Evolutionary conservation across 1,284 basidiomycete species (phyloP), one percentile per base, ranked within the genome.

Genomic region (Fomitopsis betulina): DNA sequence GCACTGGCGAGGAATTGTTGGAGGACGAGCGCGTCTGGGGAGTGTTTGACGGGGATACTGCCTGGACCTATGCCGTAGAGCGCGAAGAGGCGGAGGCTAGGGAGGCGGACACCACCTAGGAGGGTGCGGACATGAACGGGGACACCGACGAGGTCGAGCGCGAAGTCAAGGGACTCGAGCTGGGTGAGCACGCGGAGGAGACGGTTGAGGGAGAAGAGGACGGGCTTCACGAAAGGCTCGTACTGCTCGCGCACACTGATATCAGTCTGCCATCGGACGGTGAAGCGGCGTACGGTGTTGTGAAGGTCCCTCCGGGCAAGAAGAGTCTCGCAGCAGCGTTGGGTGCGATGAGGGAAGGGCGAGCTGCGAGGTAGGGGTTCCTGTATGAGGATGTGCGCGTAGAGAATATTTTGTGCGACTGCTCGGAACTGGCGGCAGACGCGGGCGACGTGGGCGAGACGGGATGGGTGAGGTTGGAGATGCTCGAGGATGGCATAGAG

Each of bases 391-490:
- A 85, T 73, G 55, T 76, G 75, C 17, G 80, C 69, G 67, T 87
- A 87, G 45, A 87, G 78, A 33, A 82, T 67, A 60, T 79, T 79
- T 67, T 86, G 84, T 2, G 81, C 81, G 40, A 85, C 76, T 39
- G 74, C 78, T 59, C 77, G 81, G 72, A 83, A 83, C 19, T 76
- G 75, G 49, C 66, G 75, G 27, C 79, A 85, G 52, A 81, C 77
- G 58, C 75, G 71, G 33, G 79, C 63, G 56, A 81, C 66, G 52
- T 68, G 62, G 32, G 74, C 65, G 56, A 87, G 78, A 2, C 70
- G 65, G 49, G 69, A 52, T 5, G 76, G 45, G 45, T 27, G 45
- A 6, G 45, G 72, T 10, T 76, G 62, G 37, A 86, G 76, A 54
- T 77, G 61, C 33, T 72, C 65, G 65, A 86, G 79, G 59, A 86